Evolutionary conservation across 1,284 basidiomycete genomes (phyloP).

Genomic region (Boletus albobrunnescens): DNA sequence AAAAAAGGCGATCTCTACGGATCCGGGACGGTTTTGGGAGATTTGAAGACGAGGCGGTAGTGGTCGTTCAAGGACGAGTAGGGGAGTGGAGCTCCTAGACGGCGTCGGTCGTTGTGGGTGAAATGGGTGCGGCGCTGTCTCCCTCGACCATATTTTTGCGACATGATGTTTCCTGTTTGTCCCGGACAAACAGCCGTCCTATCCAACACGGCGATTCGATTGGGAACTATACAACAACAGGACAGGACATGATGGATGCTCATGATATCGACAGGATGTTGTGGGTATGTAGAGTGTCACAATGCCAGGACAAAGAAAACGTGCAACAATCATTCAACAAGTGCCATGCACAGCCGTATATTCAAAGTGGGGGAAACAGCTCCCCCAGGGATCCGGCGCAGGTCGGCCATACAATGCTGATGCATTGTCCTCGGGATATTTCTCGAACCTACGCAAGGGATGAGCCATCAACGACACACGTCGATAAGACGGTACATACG

Average conservation of each 20-base stretch:
- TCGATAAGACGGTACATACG: constrained; percentile 51
- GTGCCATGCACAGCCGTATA: constrained; percentile 43
- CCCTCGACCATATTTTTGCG: constrained; percentile 34
- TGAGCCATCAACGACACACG: background rate
- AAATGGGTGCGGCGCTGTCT: constrained; percentile 26
- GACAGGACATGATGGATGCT: too few species aligned
- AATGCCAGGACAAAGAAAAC: constrained; percentile 10
- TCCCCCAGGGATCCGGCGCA: constrained; percentile 53
- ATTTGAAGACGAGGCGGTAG: constrained; percentile 43
- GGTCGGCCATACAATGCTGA: constrained; percentile 54
- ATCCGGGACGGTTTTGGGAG: constrained; percentile 54
- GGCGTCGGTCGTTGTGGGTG: constrained; percentile 20
- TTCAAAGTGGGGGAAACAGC: constrained; percentile 65
- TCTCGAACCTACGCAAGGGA: constrained; percentile 55
- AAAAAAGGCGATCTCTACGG: constrained; percentile 47
- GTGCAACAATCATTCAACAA: constrained; percentile 4
- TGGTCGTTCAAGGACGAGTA: constrained; percentile 4
- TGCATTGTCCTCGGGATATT: constrained; percentile 69
- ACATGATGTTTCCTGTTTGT: constrained; percentile 38
- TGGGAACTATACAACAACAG: too few species aligned
- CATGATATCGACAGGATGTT: constrained; percentile 8
- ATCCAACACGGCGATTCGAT: too few species aligned
- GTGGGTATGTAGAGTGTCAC: constrained; percentile 18
- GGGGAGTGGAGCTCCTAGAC: constrained; percentile 1
- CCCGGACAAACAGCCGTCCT: constrained; percentile 27